Evolutionary conservation across 2,329 filamentous ascomycete species (phyloP).

Genomic region (Sporothrix curviconia): DNA sequence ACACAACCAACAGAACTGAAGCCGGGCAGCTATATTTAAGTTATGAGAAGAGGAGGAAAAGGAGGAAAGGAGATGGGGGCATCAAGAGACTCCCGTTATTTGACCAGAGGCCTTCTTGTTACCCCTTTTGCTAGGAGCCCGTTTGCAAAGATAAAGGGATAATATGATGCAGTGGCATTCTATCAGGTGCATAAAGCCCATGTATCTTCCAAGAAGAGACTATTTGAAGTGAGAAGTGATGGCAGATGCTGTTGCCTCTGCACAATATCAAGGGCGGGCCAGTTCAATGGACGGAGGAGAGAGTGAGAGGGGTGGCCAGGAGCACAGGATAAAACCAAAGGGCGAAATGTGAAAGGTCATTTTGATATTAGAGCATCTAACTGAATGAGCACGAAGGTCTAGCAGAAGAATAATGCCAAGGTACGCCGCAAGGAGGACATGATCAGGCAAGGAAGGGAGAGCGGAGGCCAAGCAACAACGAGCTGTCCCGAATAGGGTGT

Average conservation of each 20-base stretch:
- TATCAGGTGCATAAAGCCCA: background rate
- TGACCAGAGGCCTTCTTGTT: too few species aligned
- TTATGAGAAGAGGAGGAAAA: background rate
- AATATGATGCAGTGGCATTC: background rate
- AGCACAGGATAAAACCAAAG: background rate
- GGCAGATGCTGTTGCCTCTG: background rate
- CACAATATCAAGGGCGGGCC: constrained; percentile 5
- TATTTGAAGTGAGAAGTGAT: background rate
- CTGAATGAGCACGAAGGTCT: background rate
- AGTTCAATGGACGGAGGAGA: background rate
- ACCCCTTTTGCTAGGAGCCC: too few species aligned
- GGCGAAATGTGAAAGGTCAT: background rate
- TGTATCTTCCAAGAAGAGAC: background rate
- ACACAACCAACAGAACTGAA: background rate
- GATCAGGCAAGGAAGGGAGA: background rate
- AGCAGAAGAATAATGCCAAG: background rate
- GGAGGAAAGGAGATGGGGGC: background rate
- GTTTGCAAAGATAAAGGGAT: too few species aligned
- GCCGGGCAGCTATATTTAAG: constrained; percentile 1
- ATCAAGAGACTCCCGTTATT: too few species aligned
- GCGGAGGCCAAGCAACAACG: background rate
- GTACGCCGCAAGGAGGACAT: too few species aligned
- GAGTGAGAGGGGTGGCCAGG: background rate
- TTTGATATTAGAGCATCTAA: background rate
- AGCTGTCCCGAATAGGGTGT: background rate